Evolutionary conservation across 1,284 basidiomycete species (phyloP), one percentile per base, ranked within the genome.

Genomic region (Leccinum angustisporum): DNA sequence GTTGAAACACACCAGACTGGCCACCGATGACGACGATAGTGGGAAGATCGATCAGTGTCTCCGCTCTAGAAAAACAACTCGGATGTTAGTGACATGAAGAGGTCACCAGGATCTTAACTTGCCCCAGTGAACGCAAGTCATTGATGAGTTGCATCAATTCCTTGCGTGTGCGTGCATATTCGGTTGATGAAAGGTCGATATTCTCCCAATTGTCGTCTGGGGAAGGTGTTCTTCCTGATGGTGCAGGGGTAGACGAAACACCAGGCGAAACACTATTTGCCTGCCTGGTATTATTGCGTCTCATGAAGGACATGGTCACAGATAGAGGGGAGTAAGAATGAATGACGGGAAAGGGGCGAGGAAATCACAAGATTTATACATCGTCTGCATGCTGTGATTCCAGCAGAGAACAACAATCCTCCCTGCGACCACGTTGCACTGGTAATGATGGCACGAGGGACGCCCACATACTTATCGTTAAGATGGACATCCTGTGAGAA

Each of bases 21-120:
- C 80, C 78, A 8, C 85, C 85, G 38, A 86, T 82, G 2, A 87
- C 85, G 0, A 78, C 80, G 13, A 87, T 80, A 1, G 76, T 74
- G 8, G 86, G 86, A 14, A 86, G 71, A 62, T 82, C 77, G 1
- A 86, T 72, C 38, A 79, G 61, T 4, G 72, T 73, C 4, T 75
- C 71, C 0, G 78, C 81, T 1, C 83, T 84, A 5, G 46, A 34
- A 51, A 30, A 51, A 27, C 10, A n/a, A n/a, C n/a, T n/a, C n/a
- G n/a, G 7, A 46, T 4, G 14, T 67, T 14, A 65, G 43, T 46
- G 3, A n/a, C 46, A 21, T 1, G 11, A 16, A 54, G 11, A 11
- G 14, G 9, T 21, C 16, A 31, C 30, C 46, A 10, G 8, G 2
- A 53, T 46, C 1, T 18, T 2, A n/a, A 67, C 76, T 52, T 66